A percentile compares a stretch with the other conserved stretches of the same genome.
Evolutionary conservation across 371 early-diverging fungal genomes (phyloP).

Genomic region (Parasitella parasitica): DNA sequence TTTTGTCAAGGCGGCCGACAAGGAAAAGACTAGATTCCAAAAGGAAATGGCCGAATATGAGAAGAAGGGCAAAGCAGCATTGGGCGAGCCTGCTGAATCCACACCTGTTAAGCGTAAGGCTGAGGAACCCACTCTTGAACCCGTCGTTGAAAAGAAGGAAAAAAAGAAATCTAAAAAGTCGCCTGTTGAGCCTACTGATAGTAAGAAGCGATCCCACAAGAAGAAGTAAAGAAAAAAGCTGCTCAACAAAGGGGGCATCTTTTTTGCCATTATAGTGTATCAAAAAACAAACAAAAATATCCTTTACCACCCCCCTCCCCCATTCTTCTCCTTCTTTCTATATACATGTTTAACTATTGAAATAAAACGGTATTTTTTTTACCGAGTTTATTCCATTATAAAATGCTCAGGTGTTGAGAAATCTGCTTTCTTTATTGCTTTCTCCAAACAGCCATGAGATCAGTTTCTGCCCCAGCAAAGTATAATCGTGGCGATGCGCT

Average conservation of each 20-base stretch:
- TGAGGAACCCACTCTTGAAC: not conserved
- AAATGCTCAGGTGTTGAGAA: not conserved
- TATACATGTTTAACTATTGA: not conserved
- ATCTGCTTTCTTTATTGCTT: not conserved
- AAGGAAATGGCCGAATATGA: no score
- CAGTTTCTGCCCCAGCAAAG: not conserved
- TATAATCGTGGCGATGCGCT: not conserved
- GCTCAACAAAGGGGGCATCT: not conserved
- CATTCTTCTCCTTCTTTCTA: not conserved
- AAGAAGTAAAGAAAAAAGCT: slow-evolving; percentile 3
- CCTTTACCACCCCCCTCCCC: no score
- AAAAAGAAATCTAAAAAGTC: not conserved
- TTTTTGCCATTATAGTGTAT: not conserved
- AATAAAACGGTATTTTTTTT: not conserved
- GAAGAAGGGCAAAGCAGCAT: slow-evolving; percentile 3
- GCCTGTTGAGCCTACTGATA: not conserved
- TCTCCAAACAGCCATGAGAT: not conserved
- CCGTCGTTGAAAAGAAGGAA: not conserved
- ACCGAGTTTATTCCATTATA: not conserved
- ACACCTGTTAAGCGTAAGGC: slow-evolving; percentile 5
- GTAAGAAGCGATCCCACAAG: slow-evolving; percentile 12
- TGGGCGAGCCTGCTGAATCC: not conserved
- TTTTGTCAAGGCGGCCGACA: slow-evolving; percentile 18
- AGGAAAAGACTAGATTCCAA: slow-evolving; percentile 20
- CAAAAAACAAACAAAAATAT: slow-evolving; percentile 5